These are phyloP conservation scores for Euphorbia corollata DNA, from an alignment of 441 rosid genomes.

Conservation along the genomic window DNA sequence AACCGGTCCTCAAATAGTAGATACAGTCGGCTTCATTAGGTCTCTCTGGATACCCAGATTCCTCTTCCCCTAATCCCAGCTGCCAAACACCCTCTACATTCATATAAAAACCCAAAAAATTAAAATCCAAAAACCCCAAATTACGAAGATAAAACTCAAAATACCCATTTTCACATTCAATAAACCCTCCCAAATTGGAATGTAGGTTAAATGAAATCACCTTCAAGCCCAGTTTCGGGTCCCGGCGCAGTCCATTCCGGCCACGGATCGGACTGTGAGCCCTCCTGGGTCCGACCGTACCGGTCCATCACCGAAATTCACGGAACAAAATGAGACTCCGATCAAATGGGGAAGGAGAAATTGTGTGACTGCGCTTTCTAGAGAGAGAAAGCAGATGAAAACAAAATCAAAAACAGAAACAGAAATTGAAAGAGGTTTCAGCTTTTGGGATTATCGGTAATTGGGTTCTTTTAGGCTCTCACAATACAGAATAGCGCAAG, in stretches of 20 bases:
- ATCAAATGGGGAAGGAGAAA: constrained; percentile 20
- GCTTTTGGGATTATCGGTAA: background rate
- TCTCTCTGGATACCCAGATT: constrained; percentile 62
- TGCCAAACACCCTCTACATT: constrained; percentile 65
- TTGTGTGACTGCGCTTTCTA: constrained; percentile 15
- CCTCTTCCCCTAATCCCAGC: constrained; percentile 47
- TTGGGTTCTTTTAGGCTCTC: constrained; percentile 1
- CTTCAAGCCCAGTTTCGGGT: constrained; percentile 61
- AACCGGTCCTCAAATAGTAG: constrained; percentile 64
- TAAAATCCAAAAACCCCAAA: background rate
- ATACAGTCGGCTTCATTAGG: constrained; percentile 67
- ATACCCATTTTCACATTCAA: too few relatives aligned
- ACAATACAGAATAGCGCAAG: background rate
- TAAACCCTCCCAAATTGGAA: constrained; percentile 6
- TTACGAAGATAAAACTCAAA: too few relatives aligned
- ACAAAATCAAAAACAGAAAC: background rate
- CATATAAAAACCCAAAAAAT: constrained; percentile 13
- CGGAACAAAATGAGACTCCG: constrained; percentile 25
- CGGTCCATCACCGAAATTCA: constrained; percentile 52
- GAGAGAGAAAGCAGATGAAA: constrained; percentile 17
- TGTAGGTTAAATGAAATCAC: constrained; percentile 31
- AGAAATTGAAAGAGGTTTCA: background rate
- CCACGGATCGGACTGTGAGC: constrained; percentile 65
- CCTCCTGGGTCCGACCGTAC: constrained; percentile 56
- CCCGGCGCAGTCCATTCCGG: constrained; percentile 59